Percentiles rank a stretch among this genome's conserved stretches.
Conservation (phyloP, 331 rosid species). For the Saraca asoca region DNA sequence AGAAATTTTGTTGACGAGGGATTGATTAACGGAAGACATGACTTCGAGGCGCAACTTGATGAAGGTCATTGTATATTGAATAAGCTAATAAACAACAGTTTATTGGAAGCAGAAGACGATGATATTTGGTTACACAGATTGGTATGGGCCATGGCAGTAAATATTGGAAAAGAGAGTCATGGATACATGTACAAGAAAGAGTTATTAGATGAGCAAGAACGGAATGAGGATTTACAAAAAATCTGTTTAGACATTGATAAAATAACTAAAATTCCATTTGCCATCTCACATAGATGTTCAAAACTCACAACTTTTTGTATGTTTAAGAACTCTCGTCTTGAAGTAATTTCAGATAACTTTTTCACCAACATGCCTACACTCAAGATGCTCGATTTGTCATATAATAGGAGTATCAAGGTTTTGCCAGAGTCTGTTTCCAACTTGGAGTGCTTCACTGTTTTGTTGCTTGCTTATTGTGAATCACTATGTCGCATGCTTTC, state of each 20-base stretch:
- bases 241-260: neutral
- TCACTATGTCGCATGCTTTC: no score
- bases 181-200: no score
- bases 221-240: constrained; percentile 9
- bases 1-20: neutral
- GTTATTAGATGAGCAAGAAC: neutral
- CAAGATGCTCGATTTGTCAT: constrained; percentile 3
- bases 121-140: neutral
- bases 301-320: constrained; percentile 6
- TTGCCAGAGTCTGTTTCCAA: constrained; percentile 12
- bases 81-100: neutral
- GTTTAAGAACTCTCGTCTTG: fast-evolving
- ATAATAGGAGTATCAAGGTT: neutral
- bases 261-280: neutral
- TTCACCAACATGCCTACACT: constrained; percentile 17
- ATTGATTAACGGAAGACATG: neutral
- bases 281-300: constrained; percentile 1
- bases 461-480: neutral
- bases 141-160: no score
- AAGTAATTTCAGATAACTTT: constrained; percentile 9
- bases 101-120: neutral
- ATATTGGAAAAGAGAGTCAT: no score
- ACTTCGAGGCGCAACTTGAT: neutral
- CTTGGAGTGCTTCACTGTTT: constrained; percentile 22
- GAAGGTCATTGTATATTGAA: neutral